Evolutionary conservation across 23 red algal genomes (phyloP).

Genomic region (Gracilaria domingensis): DNA sequence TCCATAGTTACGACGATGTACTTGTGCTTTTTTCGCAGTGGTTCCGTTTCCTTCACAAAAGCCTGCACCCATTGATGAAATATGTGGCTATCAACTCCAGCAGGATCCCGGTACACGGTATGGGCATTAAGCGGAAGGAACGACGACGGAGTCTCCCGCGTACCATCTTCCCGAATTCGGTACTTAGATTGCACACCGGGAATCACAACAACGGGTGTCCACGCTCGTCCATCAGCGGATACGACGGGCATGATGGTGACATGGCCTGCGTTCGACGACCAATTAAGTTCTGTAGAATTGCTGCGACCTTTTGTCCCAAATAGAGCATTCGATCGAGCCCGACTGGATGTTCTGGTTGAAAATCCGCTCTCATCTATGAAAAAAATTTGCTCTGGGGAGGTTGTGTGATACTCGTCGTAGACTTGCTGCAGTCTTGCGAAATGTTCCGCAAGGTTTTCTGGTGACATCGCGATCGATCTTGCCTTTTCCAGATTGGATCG

Average conservation of each 20-base stretch:
- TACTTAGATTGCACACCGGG: background rate
- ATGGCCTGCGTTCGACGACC: background rate
- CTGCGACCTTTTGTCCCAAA: background rate
- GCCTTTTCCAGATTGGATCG: background rate
- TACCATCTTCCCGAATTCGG: background rate
- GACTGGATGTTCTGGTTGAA: background rate
- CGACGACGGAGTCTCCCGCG: background rate
- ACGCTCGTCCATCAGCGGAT: background rate
- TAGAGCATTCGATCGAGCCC: background rate
- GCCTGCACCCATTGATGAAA: background rate
- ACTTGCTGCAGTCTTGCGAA: background rate
- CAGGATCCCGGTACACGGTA: slow-evolving; percentile 1
- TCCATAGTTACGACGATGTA: slow-evolving; percentile 6
- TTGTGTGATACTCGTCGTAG: slow-evolving; percentile 18
- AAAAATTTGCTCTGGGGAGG: background rate
- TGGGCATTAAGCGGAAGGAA: slow-evolving; percentile 8
- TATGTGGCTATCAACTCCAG: background rate
- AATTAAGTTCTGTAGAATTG: background rate
- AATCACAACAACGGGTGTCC: background rate
- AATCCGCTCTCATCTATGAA: slow-evolving; percentile 13
- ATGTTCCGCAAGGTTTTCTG: background rate
- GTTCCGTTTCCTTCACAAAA: background rate
- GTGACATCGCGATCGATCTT: background rate
- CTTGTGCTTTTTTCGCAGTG: background rate
- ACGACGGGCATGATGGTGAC: slow-evolving; percentile 12